A percentile compares a stretch with the other conserved stretches of the same genome.
Evolutionary conservation across 306 rosid genomes (phyloP).

Genomic region (Casuarina glauca): DNA sequence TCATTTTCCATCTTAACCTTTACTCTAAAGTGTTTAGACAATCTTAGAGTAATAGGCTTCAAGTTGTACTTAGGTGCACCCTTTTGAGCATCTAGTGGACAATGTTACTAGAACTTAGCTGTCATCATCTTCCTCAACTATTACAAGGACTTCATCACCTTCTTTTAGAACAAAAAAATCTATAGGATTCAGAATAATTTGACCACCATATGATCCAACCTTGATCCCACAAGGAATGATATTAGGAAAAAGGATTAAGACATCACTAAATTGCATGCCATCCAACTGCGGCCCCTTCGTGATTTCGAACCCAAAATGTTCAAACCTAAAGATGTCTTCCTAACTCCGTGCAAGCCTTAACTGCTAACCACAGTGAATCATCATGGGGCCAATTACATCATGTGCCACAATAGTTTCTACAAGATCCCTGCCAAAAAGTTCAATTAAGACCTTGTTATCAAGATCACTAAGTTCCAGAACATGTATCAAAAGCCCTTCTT

Average conservation of each 20-base stretch:
- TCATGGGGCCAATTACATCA: conserved; percentile 91
- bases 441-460: conserved; percentile 85
- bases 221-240: conserved; percentile 95
- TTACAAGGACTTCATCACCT: conserved; percentile 87
- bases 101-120: conserved; percentile 73
- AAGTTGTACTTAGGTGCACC: conserved; percentile 95
- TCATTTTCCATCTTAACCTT: conserved; percentile 79
- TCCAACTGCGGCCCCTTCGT: conserved; percentile 86
- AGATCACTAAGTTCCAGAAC: conserved; percentile 88
- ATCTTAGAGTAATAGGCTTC: conserved; percentile 87
- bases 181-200: conserved; percentile 76
- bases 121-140: conserved; percentile 84
- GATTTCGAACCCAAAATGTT: conserved; percentile 89
- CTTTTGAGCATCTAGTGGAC: conserved; percentile 47
- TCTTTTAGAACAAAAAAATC: conserved; percentile 79
- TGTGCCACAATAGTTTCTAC: conserved; percentile 97
- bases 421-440: conserved; percentile 95
- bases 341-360: conserved; percentile 98
- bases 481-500: conserved; percentile 82
- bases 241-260: conserved; percentile 72
- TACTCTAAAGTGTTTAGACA: conserved; percentile 74
- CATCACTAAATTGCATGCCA: conserved; percentile 76
- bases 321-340: conserved; percentile 96
- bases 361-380: conserved; percentile 96
- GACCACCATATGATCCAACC: conserved; percentile 74